Evolutionary conservation across 2,329 filamentous ascomycete species (phyloP).

Genomic region (Phialophora macrospora): DNA sequence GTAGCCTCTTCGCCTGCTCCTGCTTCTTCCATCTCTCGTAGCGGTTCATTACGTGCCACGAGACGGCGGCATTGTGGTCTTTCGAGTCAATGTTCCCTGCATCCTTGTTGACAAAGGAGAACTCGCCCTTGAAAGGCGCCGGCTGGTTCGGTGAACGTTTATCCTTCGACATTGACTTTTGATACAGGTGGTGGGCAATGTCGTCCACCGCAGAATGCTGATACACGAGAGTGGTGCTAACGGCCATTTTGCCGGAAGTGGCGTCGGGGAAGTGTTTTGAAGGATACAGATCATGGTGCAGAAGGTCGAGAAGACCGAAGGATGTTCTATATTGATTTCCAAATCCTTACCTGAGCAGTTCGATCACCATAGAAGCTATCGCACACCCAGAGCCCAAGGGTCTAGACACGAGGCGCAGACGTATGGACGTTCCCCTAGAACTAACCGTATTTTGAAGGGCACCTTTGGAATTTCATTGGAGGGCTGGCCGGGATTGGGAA

Average conservation of each 20-base stretch:
- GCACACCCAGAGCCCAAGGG: conserved; percentile 14
- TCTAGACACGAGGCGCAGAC: conserved; percentile 15
- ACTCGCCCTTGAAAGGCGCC: conserved; percentile 37
- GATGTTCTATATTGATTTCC: conserved; percentile 32
- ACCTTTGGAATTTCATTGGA: conserved; percentile 9
- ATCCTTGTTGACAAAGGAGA: conserved; percentile 40
- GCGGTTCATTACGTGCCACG: conserved; percentile 39
- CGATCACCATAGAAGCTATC: conserved; percentile 24
- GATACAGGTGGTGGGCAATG: conserved; percentile 7
- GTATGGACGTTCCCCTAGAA: conserved; percentile 9
- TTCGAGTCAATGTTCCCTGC: conserved; percentile 39
- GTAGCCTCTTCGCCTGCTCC: conserved; percentile 35
- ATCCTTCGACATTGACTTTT: conserved; percentile 32
- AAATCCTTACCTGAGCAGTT: conserved; percentile 35
- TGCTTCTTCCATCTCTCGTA: conserved; percentile 40
- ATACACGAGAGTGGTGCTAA: conserved; percentile 26
- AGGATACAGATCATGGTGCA: conserved; percentile 20
- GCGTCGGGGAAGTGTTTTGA: conserved; percentile 24
- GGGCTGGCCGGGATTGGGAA: not conserved
- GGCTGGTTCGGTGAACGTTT: conserved; percentile 31
- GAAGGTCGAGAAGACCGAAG: conserved; percentile 28
- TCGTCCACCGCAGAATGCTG: conserved; percentile 18
- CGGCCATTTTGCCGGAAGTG: conserved; percentile 21
- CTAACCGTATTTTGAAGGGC: conserved; percentile 32
- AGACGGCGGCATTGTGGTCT: conserved; percentile 38